phyloP scores from a whole-genome alignment of 345 rosid genomes.

The Viola odorata region DNA sequence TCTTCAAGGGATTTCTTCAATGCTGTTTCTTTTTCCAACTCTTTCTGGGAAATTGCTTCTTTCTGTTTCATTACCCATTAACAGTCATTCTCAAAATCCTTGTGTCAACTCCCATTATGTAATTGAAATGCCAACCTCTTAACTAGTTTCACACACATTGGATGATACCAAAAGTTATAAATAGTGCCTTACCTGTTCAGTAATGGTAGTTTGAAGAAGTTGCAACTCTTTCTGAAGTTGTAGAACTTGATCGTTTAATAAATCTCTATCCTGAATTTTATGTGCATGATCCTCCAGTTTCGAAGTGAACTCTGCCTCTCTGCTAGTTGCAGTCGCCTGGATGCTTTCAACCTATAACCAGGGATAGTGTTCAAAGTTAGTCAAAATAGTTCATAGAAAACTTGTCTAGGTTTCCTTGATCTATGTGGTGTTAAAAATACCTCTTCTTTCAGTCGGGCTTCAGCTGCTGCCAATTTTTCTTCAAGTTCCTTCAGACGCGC shows the following conservation, averaged over 20 bases:
- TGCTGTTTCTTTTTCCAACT: slow-evolving; percentile 49
- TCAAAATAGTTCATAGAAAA: not conserved
- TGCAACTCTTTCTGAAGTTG: slow-evolving; percentile 52
- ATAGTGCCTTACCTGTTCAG: slow-evolving; percentile 40
- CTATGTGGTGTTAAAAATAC: slow-evolving; percentile 21
- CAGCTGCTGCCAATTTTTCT: slow-evolving; percentile 35
- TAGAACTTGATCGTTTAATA: slow-evolving; percentile 34
- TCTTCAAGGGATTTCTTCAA: slow-evolving; percentile 55
- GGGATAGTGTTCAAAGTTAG: slow-evolving; percentile 3
- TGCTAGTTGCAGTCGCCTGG: slow-evolving; percentile 27
- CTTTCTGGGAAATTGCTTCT: slow-evolving; percentile 42
- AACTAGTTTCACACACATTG: too few species aligned
- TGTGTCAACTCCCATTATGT: not conserved
- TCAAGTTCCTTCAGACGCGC: slow-evolving; percentile 56
- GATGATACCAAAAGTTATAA: too few species aligned
- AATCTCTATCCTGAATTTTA: slow-evolving; percentile 37
- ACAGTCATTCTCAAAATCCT: not conserved
- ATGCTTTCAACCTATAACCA: slow-evolving; percentile 37
- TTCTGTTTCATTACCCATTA: slow-evolving; percentile 35
- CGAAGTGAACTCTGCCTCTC: slow-evolving; percentile 36
- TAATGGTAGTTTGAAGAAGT: slow-evolving; percentile 29
- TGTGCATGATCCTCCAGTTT: slow-evolving; percentile 43
- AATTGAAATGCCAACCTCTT: too few species aligned
- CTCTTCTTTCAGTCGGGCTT: slow-evolving; percentile 47
- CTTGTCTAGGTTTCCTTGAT: not conserved